Evolutionary conservation across 352 stramenopile species (phyloP).

Genomic region (Phytophthora agathidicida): DNA sequence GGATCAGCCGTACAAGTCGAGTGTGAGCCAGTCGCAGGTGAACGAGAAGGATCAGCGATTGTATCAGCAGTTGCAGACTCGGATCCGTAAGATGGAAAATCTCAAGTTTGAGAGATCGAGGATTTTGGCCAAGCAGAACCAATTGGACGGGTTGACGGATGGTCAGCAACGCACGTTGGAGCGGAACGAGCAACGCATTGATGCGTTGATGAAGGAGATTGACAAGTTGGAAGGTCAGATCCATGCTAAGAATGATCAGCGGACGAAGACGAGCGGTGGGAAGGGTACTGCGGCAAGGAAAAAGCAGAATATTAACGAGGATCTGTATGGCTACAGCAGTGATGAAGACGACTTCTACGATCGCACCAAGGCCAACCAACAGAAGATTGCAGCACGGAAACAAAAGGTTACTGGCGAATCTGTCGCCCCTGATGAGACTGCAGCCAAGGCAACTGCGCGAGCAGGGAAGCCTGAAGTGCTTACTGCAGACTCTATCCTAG

Average conservation of each 20-base stretch:
- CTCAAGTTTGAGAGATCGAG: slow-evolving; percentile 65
- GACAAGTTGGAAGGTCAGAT: slow-evolving; percentile 60
- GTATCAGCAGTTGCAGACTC: slow-evolving; percentile 79
- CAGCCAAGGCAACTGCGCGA: neutral
- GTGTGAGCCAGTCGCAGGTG: slow-evolving; percentile 47
- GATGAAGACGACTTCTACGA: slow-evolving; percentile 87
- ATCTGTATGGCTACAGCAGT: slow-evolving; percentile 59
- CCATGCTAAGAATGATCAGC: slow-evolving; percentile 58
- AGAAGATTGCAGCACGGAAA: slow-evolving; percentile 46
- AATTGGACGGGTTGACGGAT: slow-evolving; percentile 61
- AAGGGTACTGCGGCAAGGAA: neutral
- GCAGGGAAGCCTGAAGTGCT: slow-evolving; percentile 37
- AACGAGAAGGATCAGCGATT: slow-evolving; percentile 78
- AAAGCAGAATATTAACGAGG: slow-evolving; percentile 37
- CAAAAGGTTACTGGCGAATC: slow-evolving; percentile 20
- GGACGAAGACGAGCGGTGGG: slow-evolving; percentile 33
- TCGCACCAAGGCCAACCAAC: slow-evolving; percentile 65
- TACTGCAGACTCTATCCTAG: slow-evolving; percentile 61
- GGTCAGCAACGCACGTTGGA: slow-evolving; percentile 65
- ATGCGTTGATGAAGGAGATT: slow-evolving; percentile 69
- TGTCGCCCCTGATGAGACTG: neutral
- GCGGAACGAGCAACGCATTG: slow-evolving; percentile 69
- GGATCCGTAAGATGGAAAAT: slow-evolving; percentile 88
- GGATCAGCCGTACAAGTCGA: slow-evolving; percentile 58
- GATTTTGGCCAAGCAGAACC: slow-evolving; percentile 78